These are phyloP conservation scores for Hydrangea macrophylla DNA, from an alignment of 148 eudicot genomes.

Conservation along the genomic window DNA sequence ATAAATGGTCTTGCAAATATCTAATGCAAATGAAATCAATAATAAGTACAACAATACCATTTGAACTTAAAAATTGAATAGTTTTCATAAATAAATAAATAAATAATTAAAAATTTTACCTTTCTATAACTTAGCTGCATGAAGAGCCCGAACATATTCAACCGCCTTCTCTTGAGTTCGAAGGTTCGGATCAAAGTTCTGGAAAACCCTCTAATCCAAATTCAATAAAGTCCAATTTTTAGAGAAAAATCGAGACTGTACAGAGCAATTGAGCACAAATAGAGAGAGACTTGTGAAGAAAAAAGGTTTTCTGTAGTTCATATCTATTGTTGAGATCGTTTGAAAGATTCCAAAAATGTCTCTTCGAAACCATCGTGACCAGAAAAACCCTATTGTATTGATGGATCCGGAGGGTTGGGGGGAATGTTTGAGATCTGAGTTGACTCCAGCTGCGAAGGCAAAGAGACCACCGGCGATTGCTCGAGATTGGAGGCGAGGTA, in stretches of 20 bases:
- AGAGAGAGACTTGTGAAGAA: background rate
- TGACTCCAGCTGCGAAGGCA: too few relatives aligned
- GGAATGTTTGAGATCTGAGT: too few relatives aligned
- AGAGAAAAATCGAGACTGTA: background rate
- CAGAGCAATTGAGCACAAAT: background rate
- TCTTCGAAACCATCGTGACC: too few relatives aligned
- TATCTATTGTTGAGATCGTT: too few relatives aligned
- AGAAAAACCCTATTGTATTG: too few relatives aligned
- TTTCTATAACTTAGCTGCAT: slow-evolving; percentile 86
- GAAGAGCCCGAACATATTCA: slow-evolving; percentile 86
- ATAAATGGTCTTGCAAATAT: slow-evolving; percentile 87
- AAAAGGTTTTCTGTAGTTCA: too few relatives aligned
- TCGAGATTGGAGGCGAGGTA: too few relatives aligned
- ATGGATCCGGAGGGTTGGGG: too few relatives aligned
- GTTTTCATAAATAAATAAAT: background rate
- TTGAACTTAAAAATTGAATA: background rate
- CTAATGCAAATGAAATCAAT: slow-evolving; percentile 27
- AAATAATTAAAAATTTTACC: too few relatives aligned
- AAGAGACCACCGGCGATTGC: too few relatives aligned
- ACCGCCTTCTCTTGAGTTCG: slow-evolving; percentile 86
- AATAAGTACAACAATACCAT: slow-evolving; percentile 3
- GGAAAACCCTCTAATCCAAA: slow-evolving; percentile 65
- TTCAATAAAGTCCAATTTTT: background rate
- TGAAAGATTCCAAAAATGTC: too few relatives aligned
- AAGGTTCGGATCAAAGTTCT: slow-evolving; percentile 78